These are phyloP conservation scores for Xylaria sp. DNA, from an alignment of 2,329 filamentous ascomycete species.

Conservation along the genomic window DNA sequence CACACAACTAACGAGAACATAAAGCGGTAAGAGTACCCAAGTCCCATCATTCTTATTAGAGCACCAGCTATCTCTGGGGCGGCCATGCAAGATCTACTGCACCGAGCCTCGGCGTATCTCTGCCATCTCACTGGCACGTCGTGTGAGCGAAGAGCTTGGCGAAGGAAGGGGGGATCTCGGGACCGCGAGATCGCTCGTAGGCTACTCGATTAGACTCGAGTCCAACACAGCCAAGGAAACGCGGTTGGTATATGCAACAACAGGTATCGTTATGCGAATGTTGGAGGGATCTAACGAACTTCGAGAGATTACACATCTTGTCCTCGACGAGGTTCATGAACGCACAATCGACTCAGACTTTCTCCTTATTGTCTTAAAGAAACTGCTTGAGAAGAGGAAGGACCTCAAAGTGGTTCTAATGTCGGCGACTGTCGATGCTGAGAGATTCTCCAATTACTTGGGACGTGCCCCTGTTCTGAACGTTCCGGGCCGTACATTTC, in stretches of 20 bases:
- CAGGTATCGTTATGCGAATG: constrained; percentile 97
- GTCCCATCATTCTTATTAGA: constrained; percentile 95
- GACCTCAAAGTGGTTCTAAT: constrained; percentile 94
- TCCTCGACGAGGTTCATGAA: constrained; percentile 98
- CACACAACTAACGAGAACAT: constrained; percentile 11
- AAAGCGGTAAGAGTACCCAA: constrained; percentile 91
- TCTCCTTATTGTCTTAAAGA: constrained; percentile 88
- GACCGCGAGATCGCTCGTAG: constrained; percentile 83
- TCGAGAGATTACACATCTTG: constrained; percentile 88
- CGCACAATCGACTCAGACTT: constrained; percentile 97
- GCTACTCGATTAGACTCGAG: constrained; percentile 93
- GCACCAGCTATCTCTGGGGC: constrained; percentile 82
- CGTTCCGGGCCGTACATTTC: constrained; percentile 93
- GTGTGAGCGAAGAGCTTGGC: constrained; percentile 94
- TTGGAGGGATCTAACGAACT: constrained; percentile 88
- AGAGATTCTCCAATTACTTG: constrained; percentile 89
- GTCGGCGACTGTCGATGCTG: constrained; percentile 96
- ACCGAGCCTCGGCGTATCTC: constrained; percentile 96
- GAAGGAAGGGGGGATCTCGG: constrained; percentile 85
- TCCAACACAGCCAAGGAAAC: constrained; percentile 85
- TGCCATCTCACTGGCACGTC: constrained; percentile 89
- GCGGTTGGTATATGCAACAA: constrained; percentile 87
- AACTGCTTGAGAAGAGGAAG: constrained; percentile 77
- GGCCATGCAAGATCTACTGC: constrained; percentile 90
- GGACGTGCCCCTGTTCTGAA: constrained; percentile 86